These are phyloP conservation scores for Aspergillus alliaceus DNA, from an alignment of 2,329 filamentous ascomycete genomes.

Conservation along the genomic window DNA sequence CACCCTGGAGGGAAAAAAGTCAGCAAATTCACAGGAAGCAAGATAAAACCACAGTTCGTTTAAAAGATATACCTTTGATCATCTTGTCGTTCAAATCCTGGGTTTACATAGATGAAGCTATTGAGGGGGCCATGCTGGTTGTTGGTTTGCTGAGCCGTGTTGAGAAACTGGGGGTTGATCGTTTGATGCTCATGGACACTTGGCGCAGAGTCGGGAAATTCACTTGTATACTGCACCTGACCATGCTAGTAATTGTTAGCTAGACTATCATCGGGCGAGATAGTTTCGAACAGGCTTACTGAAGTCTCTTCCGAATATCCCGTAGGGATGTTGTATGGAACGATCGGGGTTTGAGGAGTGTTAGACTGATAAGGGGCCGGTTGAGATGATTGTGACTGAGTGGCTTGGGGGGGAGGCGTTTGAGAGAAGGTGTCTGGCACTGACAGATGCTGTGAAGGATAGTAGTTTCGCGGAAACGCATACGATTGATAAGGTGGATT, in stretches of 20 bases:
- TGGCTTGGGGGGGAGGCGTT: conserved; percentile 22
- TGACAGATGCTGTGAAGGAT: conserved; percentile 27
- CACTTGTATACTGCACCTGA: conserved; percentile 31
- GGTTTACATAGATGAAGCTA: conserved; percentile 29
- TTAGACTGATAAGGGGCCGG: conserved; percentile 18
- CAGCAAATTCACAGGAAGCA: background rate
- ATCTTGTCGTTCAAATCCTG: conserved; percentile 26
- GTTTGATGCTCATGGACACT: conserved; percentile 32
- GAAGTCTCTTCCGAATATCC: conserved; percentile 26
- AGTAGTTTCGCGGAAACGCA: conserved; percentile 33
- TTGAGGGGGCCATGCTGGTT: conserved; percentile 23
- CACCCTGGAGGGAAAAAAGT: conserved; percentile 14
- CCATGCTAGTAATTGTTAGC: conserved; percentile 23
- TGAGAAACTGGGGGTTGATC: conserved; percentile 43
- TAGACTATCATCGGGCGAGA: background rate
- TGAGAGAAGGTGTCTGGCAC: conserved; percentile 30
- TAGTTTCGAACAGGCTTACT: conserved; percentile 15
- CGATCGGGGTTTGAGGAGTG: conserved; percentile 19
- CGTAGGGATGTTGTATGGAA: conserved; percentile 28
- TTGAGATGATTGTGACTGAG: conserved; percentile 23
- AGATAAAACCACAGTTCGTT: background rate
- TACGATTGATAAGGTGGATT: conserved; percentile 35
- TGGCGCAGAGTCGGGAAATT: conserved; percentile 26
- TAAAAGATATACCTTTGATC: conserved; percentile 27
- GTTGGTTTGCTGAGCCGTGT: conserved; percentile 24